Evolutionary conservation across 2,329 filamentous ascomycete genomes (phyloP), one percentile per base, ranked within the genome.

Genomic region (Epichloe sylvatica): DNA sequence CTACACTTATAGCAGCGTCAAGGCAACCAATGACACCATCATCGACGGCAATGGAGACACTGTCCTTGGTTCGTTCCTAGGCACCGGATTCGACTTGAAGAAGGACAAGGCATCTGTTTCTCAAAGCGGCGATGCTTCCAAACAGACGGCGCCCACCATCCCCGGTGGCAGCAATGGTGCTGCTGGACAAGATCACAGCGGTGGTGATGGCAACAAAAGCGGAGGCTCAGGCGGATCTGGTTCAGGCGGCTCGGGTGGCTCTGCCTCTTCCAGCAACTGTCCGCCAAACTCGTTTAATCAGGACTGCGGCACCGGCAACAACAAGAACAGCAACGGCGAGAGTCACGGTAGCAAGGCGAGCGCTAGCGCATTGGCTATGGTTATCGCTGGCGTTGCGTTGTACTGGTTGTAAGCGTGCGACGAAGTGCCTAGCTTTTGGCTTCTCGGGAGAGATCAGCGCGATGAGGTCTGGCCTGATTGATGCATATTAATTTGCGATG

Each of bases 71-170:
- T 92, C 86, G 23, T 78, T 97, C 54, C 70, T 81, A 48, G 90
- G 81, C n/a, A 87, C 85, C 2, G 92, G 92, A 47, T 75, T 83
- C 40, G 76, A 97, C 62, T 86, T 83, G 77, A 64, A 76, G 50
- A 65, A 67, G 21, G 71, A 69, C 52, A 64, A 64, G 57, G 57
- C 53, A 7, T 53, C 55, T 37, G 50, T 40, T 3, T 52, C 57
- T 11, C 51, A 51, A 44, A 52, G 54, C n/a, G 52, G 56, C 3
- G 49, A 52, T 30, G 53, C 43, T 21, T 47, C 57, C 37, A 55
- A 55, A 54, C 55, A 59, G 39, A 59, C 57, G 45, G 50, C 49
- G 36, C 57, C 59, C 25, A 55, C 53, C 21, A 62, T 66, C 34
- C 64, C 64, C 25, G 64, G 64, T 15, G 63, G 61, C 47, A 50